Evolutionary conservation across 2,329 filamentous ascomycete species (phyloP), one percentile per base, ranked within the genome.

Genomic region (Aspergillus cejpii): DNA sequence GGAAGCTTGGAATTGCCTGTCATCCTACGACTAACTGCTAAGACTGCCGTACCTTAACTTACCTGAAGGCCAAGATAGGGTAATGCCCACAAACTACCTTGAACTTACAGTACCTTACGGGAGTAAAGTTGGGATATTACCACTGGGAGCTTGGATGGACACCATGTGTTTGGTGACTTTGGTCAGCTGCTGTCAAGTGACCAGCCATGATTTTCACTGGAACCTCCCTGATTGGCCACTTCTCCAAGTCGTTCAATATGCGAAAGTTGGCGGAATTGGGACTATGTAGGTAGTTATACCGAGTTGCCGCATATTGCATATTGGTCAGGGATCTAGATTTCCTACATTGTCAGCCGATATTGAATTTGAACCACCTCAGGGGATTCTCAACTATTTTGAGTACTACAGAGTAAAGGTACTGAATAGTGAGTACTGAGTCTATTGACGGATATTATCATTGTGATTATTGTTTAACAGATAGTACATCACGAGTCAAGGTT

Each of bases 191-290:
- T 56, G 63, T 68, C 65, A 63, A 64, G 60, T 67, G 65, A 68
- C 64, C 64, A 61, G 51, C 57, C 50, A 56, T 57, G 55, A 59
- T 65, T 67, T 67, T 62, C 57, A 50, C 60, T 54, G 50, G 55
- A 57, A 55, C 45, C 37, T 12, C 20, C 37, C 10, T 57, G n/a
- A 64, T 64, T 65, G 59, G 60, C 39, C 44, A 20, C 7, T 31
- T 21, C 17, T 31, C 37, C 39, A 40, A 20, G 14, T 34, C 31
- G 11, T 7, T 15, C 31, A 15, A 41, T 12, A 47, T 54, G 49
- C 39, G 28, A 29, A 47, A 52, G 49, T 48, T 47, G n/a, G 49
- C 45, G 34, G 33, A 19, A 29, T 44, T 31, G 31, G 40, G 14
- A 44, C 39, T n/a, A n/a, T n/a, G n/a, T n/a, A n/a, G n/a, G n/a